Evolutionary conservation across 768 basidiomycete genomes (phyloP), one percentile per base, ranked within the genome.

Genomic region (Termitomyces eurrhizus): DNA sequence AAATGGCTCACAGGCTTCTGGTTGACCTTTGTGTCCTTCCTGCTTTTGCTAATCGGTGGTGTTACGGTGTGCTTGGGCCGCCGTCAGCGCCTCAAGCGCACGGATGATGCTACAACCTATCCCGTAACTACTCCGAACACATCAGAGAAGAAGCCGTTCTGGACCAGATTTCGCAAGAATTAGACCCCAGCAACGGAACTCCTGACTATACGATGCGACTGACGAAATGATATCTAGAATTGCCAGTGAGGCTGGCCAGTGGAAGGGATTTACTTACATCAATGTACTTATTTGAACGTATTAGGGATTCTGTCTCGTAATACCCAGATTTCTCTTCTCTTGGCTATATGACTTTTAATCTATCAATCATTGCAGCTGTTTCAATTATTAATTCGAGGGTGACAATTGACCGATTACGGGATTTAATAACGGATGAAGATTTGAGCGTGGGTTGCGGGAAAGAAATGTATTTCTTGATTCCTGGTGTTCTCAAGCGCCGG

Each of bases 31-130:
- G 83, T 79, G 21, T 71, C 85, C 13, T 74, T 92, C 68, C 73
- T 91, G 64, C 80, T 91, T 4, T 80, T 87, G 36, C 71, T 84
- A 45, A 68, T 90, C 58, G 87, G 83, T 18, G 87, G 87, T 56
- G 82, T 83, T 76, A 85, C 86, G 3, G 84, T 90, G 41, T 88
- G 86, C 76, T 83, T 88, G 63, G 88, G 87, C 12, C 83, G 87
- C 42, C 77, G 87, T 13, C 83, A 87, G 36, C 77, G 86, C 59
- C 80, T 76, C 58, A 76, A 79, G 59, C 79, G 87, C 63, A 76
- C 81, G 75, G 68, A 80, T 0, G 75, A 75, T 24, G 80, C 69
- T 52, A 66, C 72, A 13, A 62, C 68, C 24, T 79, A 77, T 69
- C 73, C 76, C 58, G 70, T 71, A 57, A 66, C 14, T 62, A 75